phyloP scores from a whole-genome alignment of 805 yeast genomes.

The Sugiyamaella valdiviana region DNA sequence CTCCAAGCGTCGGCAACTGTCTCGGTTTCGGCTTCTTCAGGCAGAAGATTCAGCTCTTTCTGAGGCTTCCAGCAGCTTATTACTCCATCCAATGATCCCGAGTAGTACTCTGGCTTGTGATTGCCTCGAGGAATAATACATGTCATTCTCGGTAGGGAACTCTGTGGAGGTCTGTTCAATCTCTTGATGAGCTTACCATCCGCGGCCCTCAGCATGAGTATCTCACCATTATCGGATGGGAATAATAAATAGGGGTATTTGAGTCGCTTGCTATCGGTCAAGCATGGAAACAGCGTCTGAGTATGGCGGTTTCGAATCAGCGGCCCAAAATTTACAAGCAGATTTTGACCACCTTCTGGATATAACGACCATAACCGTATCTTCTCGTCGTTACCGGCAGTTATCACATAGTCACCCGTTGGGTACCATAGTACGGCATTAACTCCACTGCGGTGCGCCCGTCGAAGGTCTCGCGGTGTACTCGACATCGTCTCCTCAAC shows the following conservation, averaged over 20 bases:
- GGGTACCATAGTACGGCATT: conserved; percentile 76
- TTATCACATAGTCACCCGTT: conserved; percentile 53
- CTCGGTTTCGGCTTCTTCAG: conserved; percentile 6
- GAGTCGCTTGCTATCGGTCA: conserved; percentile 48
- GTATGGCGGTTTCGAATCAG: conserved; percentile 57
- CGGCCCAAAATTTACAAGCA: conserved; percentile 71
- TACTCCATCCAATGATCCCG: conserved; percentile 66
- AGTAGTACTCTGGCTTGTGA: conserved; percentile 41
- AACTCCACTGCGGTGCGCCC: conserved; percentile 72
- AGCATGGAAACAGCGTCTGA: conserved; percentile 51
- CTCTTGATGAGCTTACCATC: conserved; percentile 62
- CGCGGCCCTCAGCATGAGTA: conserved; percentile 48
- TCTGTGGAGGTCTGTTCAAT: conserved; percentile 39
- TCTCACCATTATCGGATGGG: conserved; percentile 72
- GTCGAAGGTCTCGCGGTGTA: conserved; percentile 31
- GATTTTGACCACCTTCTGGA: conserved; percentile 48
- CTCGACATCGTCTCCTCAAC: conserved; percentile 32
- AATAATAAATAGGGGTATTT: conserved; percentile 54
- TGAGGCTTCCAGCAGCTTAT: conserved; percentile 51
- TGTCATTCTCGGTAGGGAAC: conserved; percentile 41
- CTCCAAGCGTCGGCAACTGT: neutral
- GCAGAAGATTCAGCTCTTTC: neutral
- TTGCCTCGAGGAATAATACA: conserved; percentile 47
- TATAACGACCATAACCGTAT: conserved; percentile 70
- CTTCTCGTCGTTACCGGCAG: conserved; percentile 76